Percentiles rank a stretch among this genome's conserved stretches.
Evolutionary conservation across 352 stramenopile species (phyloP).

Genomic region (Plasmopara viticola): DNA sequence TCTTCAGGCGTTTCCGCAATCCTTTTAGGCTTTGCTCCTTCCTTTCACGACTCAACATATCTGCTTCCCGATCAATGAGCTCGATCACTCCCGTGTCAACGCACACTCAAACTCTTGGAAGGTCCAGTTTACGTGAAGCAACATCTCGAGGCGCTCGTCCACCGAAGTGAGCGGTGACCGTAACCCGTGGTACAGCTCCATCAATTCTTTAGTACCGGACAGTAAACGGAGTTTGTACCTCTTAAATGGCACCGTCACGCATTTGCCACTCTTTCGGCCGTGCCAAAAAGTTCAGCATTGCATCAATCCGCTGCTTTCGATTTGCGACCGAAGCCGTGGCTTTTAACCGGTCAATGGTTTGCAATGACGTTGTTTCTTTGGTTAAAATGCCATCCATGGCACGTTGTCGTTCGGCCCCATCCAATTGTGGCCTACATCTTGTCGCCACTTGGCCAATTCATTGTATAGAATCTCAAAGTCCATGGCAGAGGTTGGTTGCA

Average conservation of each 20-base stretch:
- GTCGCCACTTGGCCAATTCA: conserved; percentile 89
- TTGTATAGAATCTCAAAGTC: conserved; percentile 93
- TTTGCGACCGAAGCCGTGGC: conserved; percentile 70
- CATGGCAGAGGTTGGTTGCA: conserved; percentile 74
- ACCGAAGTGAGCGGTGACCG: conserved; percentile 44
- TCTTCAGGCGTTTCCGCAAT: conserved; percentile 77
- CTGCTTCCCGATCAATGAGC: conserved; percentile 90
- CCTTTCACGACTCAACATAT: conserved; percentile 86
- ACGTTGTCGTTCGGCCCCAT: conserved; percentile 25
- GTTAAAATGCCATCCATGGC: conserved; percentile 56
- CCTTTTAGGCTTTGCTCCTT: conserved; percentile 74
- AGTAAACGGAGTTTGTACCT: too few relatives aligned
- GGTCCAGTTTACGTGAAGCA: conserved; percentile 92
- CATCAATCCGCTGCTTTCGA: conserved; percentile 73
- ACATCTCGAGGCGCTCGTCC: conserved; percentile 85
- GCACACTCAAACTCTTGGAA: conserved; percentile 89
- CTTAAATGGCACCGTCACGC: too few relatives aligned
- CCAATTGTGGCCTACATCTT: conserved; percentile 69
- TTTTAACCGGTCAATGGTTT: conserved; percentile 89
- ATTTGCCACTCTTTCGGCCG: conserved; percentile 90
- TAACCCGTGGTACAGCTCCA: too few relatives aligned
- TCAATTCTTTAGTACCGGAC: too few relatives aligned
- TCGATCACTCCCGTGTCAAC: conserved; percentile 85
- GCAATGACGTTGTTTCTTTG: conserved; percentile 81
- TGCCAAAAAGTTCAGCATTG: conserved; percentile 87